Base-by-base conservation (phyloP, 345 rosid species). In the Gossypium turneri region DNA sequence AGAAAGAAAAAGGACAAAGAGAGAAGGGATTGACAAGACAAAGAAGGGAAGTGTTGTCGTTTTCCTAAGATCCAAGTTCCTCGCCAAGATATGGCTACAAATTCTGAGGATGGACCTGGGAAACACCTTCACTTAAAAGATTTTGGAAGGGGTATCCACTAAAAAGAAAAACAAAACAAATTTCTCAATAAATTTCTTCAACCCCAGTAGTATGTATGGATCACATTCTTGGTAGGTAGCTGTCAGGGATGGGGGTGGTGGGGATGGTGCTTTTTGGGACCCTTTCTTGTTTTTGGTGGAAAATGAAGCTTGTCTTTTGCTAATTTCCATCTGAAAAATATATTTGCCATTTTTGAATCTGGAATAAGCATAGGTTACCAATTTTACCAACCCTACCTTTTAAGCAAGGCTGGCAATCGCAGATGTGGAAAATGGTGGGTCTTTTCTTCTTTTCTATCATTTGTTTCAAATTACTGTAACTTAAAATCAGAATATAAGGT, bases 81-180 rank as follows among this genome's bases (percentile, higher is more conserved):
- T 86, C 76, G 80, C 84, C 77, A 72, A 78, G 85, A 83, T 74
- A 82, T 83, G 85, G 86, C 77, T 80, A 70, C 86, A 68, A 72
- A 69, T 70, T 69, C 72, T 75, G 77, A 73, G 70, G 82, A 78
- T 50, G 83, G 53, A n/a, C 52, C 53, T 20, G 53, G n/a, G 70
- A 64, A 77, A 65, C 45, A 62, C 63, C 43, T 64, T 60, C 62
- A 43, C 67, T 56, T 25, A n/a, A 34, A 71, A 73, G 78, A 79
- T 76, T 77, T 45, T 55, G 78, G 78, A 57, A 65, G 43, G 62
- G 45, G 70, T 80, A 53, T 63, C 64, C 43, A 62, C 61, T 56
- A 44, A 48, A 75, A 74, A 34, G 41, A 34, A 34, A 34, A 34
- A 34, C 41, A 34, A 72, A 75, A 77, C 74, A 75, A 77, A 77